These are phyloP conservation scores for Smallanthus sonchifolius DNA, from an alignment of 129 eudicot genomes.

Conservation along the genomic window DNA sequence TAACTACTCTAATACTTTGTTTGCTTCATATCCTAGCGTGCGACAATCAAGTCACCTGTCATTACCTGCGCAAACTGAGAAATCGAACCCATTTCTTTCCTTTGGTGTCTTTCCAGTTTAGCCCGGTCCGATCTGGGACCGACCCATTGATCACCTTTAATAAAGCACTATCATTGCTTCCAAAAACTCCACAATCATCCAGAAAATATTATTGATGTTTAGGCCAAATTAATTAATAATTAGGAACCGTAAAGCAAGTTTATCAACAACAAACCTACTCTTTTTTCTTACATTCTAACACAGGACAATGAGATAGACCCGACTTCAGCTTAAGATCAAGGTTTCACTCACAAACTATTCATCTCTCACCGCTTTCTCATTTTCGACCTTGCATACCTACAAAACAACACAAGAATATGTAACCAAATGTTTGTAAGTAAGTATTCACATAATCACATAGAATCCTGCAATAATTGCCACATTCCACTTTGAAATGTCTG, in stretches of 20 bases:
- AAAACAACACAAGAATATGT: slow-evolving; percentile 3
- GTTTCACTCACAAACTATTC: neutral
- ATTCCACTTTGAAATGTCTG: neutral
- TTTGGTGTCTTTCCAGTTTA: no score
- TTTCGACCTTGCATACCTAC: slow-evolving; percentile 83
- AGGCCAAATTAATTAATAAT: neutral
- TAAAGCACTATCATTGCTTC: no score
- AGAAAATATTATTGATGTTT: neutral
- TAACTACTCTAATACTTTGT: no score
- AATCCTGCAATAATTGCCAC: neutral
- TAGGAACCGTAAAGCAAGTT: neutral
- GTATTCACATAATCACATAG: neutral
- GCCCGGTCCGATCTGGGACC: no score
- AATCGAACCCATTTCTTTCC: no score
- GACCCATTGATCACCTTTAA: no score
- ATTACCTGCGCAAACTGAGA: no score
- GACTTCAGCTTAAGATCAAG: neutral
- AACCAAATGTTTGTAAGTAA: neutral
- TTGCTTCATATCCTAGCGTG: no score
- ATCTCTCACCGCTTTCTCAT: slow-evolving; percentile 62
- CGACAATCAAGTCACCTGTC: no score
- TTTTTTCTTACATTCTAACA: neutral
- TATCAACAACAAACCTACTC: neutral
- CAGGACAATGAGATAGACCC: neutral
- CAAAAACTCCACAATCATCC: neutral